Percentiles rank a stretch among this genome's conserved stretches.
These are phyloP conservation scores for Oropetium thomaeum DNA, from an alignment of 176 grass and related monocot species.

Conservation along the genomic window DNA sequence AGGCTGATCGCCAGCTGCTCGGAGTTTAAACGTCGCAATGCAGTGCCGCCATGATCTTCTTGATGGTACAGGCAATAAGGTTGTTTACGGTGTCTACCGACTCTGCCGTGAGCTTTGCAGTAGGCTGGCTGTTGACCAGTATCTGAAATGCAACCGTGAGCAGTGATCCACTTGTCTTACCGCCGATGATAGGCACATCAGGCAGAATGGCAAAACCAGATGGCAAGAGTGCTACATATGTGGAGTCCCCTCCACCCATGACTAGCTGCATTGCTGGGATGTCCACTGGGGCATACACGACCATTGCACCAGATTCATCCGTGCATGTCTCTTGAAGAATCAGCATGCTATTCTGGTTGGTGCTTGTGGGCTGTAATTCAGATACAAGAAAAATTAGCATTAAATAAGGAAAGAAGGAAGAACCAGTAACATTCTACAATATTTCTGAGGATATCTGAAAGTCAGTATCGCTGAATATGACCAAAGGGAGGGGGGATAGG, in stretches of 20 bases:
- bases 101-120: constrained; percentile 66
- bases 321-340: constrained; percentile 85
- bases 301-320: constrained; percentile 75
- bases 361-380: constrained; percentile 46
- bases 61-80: constrained; percentile 81
- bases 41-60: constrained; percentile 75
- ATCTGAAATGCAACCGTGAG: constrained; percentile 96
- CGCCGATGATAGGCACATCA: constrained; percentile 10
- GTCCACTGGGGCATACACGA: constrained; percentile 87
- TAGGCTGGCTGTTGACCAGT: constrained; percentile 90
- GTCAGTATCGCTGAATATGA: background rate
- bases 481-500: background rate
- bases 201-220: constrained; percentile 83
- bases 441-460: background rate
- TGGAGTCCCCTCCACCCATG: constrained; percentile 74
- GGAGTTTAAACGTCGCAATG: constrained; percentile 40
- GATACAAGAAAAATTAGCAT: background rate
- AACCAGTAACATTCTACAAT: background rate
- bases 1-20: background rate
- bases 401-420: background rate
- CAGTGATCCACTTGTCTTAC: constrained; percentile 53
- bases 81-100: constrained; percentile 73
- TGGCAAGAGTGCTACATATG: constrained; percentile 62
- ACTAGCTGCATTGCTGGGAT: constrained; percentile 82
- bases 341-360: constrained; percentile 77